Evolutionary conservation across 1,139 yeast genomes (phyloP).

Genomic region (Arxiozyma slooffiae): DNA sequence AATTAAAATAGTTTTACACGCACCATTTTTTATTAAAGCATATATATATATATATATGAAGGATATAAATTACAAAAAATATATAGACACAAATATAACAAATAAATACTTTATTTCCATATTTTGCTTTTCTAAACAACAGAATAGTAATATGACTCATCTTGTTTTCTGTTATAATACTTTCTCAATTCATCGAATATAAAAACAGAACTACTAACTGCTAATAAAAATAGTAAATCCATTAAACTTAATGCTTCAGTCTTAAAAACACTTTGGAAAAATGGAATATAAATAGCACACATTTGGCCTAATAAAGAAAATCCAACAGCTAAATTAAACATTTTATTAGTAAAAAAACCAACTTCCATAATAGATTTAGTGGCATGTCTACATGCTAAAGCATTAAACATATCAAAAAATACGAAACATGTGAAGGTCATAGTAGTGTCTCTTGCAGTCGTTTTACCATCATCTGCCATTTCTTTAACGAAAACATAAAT

Average conservation of each 20-base stretch:
- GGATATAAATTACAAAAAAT: not conserved
- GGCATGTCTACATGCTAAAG: slow-evolving; percentile 80
- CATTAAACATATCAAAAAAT: slow-evolving; percentile 90
- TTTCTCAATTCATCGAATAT: slow-evolving; percentile 78
- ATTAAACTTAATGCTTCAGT: slow-evolving; percentile 72
- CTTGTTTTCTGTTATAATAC: slow-evolving; percentile 25
- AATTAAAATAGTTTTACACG: not conserved
- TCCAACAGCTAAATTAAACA: slow-evolving; percentile 90
- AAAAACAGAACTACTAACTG: slow-evolving; percentile 70
- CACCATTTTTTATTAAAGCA: not conserved
- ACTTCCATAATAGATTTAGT: slow-evolving; percentile 71
- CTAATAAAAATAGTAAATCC: slow-evolving; percentile 55
- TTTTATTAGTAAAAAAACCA: slow-evolving; percentile 64
- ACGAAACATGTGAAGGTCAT: slow-evolving; percentile 98
- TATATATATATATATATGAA: too few species aligned
- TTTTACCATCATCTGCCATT: slow-evolving; percentile 62
- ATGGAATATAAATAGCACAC: slow-evolving; percentile 86
- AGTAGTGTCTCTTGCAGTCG: slow-evolving; percentile 93
- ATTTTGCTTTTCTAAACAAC: slow-evolving; percentile 14
- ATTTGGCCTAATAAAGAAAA: slow-evolving; percentile 82
- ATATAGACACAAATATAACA: not conserved
- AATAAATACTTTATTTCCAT: not conserved
- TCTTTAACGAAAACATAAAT: slow-evolving; percentile 74
- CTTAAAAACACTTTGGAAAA: slow-evolving; percentile 83
- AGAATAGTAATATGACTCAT: slow-evolving; percentile 20